Conservation (phyloP, 176 grass and related monocot genomes). For the Hordeum vulgare region MorexV3_pseudomolecules_assembly NC_058518.1:496874725-496875224, state of each 20-base stretch:
- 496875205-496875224: constrained; percentile 64
- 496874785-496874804: neutral
- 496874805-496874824: neutral
- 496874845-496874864: constrained; percentile 62
- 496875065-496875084: constrained; percentile 52
- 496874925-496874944: constrained; percentile 56
- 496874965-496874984: constrained; percentile 23
- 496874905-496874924: constrained; percentile 80
- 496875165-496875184: constrained; percentile 77
- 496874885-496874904: constrained; percentile 36
- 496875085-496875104: constrained; percentile 60
- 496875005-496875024: constrained; percentile 60
- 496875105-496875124: constrained; percentile 55
- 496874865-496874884: constrained; percentile 35
- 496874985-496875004: constrained; percentile 57
- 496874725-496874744: constrained; percentile 50
- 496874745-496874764: constrained; percentile 56
- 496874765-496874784: constrained; percentile 31
- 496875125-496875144: constrained; percentile 24
- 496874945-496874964: constrained; percentile 54
- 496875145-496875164: constrained; percentile 70
- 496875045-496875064: constrained; percentile 56
- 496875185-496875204: constrained; percentile 67
- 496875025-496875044: constrained; percentile 31
- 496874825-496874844: constrained; percentile 38